Conservation (phyloP, 2,329 filamentous ascomycete genomes). For the Penicillium sp. region DNA sequence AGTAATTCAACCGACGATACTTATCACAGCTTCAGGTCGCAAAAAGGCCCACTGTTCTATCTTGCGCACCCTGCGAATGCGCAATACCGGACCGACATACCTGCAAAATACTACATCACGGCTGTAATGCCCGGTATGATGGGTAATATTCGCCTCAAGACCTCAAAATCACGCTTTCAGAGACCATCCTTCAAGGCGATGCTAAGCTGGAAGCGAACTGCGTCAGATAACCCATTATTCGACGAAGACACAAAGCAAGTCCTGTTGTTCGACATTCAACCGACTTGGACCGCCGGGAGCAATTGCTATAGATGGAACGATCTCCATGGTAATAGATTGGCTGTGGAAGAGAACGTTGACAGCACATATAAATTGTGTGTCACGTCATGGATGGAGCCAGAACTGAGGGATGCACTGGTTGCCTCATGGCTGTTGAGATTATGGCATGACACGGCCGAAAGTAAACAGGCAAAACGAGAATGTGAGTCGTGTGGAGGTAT, state of each 20-base stretch:
- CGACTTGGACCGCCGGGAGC: constrained; percentile 4
- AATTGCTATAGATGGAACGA: constrained; percentile 12
- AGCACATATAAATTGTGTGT: constrained; percentile 6
- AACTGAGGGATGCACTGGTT: constrained; percentile 17
- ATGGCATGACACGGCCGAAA: constrained; percentile 20
- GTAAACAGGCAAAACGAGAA: constrained; percentile 17
- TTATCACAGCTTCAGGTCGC: not conserved
- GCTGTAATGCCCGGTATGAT: not conserved
- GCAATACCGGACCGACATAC: constrained; percentile 18
- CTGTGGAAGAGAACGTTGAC: not conserved
- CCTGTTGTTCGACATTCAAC: constrained; percentile 1
- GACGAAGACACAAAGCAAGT: not conserved
- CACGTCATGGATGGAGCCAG: constrained; percentile 1
- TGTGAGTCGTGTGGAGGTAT: constrained; percentile 4
- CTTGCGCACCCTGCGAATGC: constrained; percentile 18
- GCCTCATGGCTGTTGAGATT: constrained; percentile 19
- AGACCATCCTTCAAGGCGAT: constrained; percentile 2
- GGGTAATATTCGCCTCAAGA: constrained; percentile 19
- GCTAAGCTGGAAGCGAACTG: not conserved
- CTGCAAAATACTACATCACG: constrained; percentile 18
- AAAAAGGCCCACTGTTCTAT: constrained; percentile 7
- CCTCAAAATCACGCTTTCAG: not conserved
- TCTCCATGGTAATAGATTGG: constrained; percentile 3
- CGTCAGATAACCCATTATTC: not conserved
- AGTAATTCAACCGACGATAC: no score